These are phyloP conservation scores for Aspergillus terreus DNA, from an alignment of 2,329 filamentous ascomycete species.

Conservation along the genomic window DNA sequence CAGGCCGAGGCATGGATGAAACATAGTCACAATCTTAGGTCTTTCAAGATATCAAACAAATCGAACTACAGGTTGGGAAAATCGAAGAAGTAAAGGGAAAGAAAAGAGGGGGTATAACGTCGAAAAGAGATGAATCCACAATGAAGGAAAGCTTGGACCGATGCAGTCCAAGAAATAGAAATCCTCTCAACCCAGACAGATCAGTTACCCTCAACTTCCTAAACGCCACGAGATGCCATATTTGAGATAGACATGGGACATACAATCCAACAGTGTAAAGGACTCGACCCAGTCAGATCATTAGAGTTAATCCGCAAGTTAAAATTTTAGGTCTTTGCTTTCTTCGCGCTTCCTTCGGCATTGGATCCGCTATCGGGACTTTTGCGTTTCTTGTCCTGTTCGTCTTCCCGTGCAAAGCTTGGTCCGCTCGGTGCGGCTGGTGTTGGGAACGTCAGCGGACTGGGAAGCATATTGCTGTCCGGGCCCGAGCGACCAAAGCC, in stretches of 20 bases:
- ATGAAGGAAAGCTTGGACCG: slow-evolving; percentile 6
- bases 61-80: background rate
- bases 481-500: slow-evolving; percentile 60
- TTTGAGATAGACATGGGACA: slow-evolving; percentile 2
- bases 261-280: background rate
- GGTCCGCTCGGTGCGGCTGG: slow-evolving; percentile 51
- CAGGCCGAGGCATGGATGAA: background rate
- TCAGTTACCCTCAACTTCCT: slow-evolving; percentile 6
- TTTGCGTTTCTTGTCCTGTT: slow-evolving; percentile 44
- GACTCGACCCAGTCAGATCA: slow-evolving; percentile 1
- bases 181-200: slow-evolving; percentile 5
- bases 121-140: slow-evolving; percentile 3
- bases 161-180: slow-evolving; percentile 3
- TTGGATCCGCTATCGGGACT: slow-evolving; percentile 36
- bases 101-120: slow-evolving; percentile 1
- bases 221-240: slow-evolving; percentile 20
- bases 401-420: slow-evolving; percentile 40
- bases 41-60: background rate
- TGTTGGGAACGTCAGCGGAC: slow-evolving; percentile 88
- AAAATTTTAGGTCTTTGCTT: slow-evolving; percentile 34
- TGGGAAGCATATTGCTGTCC: slow-evolving; percentile 83
- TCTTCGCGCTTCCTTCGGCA: slow-evolving; percentile 33
- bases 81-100: background rate
- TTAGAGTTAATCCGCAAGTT: slow-evolving; percentile 2
- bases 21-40: too few relatives aligned